These are phyloP conservation scores for Pyrenophora graminea DNA, from an alignment of 2,329 filamentous ascomycete genomes.

Conservation along the genomic window DNA sequence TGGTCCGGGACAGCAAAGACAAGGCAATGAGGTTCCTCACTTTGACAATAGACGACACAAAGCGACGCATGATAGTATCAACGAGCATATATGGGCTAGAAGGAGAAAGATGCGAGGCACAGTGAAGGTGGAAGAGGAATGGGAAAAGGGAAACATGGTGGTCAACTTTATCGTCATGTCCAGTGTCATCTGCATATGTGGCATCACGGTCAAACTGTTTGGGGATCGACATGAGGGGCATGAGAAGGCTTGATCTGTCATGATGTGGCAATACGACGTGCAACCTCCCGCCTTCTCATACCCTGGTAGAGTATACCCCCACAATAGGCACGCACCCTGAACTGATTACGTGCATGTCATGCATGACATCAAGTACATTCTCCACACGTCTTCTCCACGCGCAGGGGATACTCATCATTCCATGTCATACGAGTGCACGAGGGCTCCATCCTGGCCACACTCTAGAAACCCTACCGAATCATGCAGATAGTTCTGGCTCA, in stretches of 20 bases:
- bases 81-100: slow-evolving; percentile 56
- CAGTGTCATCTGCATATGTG: slow-evolving; percentile 32
- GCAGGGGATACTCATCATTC: background rate
- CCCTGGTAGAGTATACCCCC: background rate
- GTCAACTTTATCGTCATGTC: slow-evolving; percentile 38
- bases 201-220: slow-evolving; percentile 26
- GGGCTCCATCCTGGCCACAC: background rate
- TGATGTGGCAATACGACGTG: too few relatives aligned
- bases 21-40: slow-evolving; percentile 63
- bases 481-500: background rate
- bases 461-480: background rate
- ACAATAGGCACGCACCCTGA: background rate
- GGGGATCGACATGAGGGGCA: slow-evolving; percentile 16
- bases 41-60: slow-evolving; percentile 77
- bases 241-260: slow-evolving; percentile 2
- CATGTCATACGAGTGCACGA: background rate
- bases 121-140: slow-evolving; percentile 26
- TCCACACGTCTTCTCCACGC: slow-evolving; percentile 1
- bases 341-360: background rate
- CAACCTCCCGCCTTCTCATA: too few relatives aligned
- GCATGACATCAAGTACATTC: background rate
- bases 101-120: slow-evolving; percentile 28
- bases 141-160: slow-evolving; percentile 31
- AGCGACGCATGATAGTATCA: slow-evolving; percentile 70
- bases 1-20: slow-evolving; percentile 62